phyloP scores from a whole-genome alignment of 257 asterid genomes.

The Solanum ahanhuiri region DNA sequence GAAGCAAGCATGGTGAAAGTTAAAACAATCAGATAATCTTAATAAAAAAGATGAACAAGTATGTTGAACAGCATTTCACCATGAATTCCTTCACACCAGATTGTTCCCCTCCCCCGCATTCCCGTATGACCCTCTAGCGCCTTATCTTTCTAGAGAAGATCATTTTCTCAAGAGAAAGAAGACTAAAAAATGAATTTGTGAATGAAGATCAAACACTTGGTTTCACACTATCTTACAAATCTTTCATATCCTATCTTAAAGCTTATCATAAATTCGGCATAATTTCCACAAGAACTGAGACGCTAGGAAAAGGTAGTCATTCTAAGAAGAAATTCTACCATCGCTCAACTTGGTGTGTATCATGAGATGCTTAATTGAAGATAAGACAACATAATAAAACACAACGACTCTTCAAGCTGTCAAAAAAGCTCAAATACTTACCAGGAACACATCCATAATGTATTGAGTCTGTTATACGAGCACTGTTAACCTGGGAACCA shows the following conservation, averaged over 20 bases:
- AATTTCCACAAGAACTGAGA: not conserved
- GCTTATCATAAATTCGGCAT: not conserved
- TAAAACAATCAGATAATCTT: not conserved
- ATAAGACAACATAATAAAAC: not conserved
- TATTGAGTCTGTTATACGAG: slow-evolving; percentile 93
- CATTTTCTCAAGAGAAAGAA: not conserved
- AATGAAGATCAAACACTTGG: not conserved
- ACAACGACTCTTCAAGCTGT: not conserved
- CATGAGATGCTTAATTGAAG: not conserved
- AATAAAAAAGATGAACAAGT: not conserved
- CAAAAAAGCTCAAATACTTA: slow-evolving; percentile 23
- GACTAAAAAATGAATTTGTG: not conserved
- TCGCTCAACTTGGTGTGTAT: not conserved
- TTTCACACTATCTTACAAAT: not conserved
- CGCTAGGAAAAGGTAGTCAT: not conserved
- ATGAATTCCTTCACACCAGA: not conserved
- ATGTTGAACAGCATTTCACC: not conserved
- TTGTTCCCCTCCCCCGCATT: not conserved
- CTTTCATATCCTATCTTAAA: not conserved
- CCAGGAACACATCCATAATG: slow-evolving; percentile 99
- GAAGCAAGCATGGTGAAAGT: not conserved
- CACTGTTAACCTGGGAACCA: slow-evolving; percentile 99
- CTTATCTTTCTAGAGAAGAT: not conserved
- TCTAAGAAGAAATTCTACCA: not conserved
- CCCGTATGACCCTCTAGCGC: not conserved